phyloP scores from a whole-genome alignment of 805 yeast species.

The Monosporozyma unispora region DNA sequence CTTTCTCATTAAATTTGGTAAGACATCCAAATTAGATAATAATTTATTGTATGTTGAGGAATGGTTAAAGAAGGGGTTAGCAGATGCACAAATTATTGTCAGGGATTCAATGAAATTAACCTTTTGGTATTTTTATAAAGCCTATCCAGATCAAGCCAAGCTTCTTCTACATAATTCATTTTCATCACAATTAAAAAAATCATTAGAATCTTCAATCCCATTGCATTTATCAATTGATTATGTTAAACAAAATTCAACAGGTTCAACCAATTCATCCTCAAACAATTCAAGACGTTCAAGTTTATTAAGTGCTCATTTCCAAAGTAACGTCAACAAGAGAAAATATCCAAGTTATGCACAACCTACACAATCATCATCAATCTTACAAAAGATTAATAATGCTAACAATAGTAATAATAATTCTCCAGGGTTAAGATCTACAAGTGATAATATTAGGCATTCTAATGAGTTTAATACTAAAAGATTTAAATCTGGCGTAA shows the following conservation, averaged over 20 bases:
- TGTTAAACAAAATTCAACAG: conserved; percentile 5
- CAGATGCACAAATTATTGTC: conserved; percentile 74
- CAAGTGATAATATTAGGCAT: conserved; percentile 16
- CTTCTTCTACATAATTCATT: conserved; percentile 25
- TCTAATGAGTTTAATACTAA: conserved; percentile 1
- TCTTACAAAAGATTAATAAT: conserved; percentile 4
- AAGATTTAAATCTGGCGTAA: conserved; percentile 6
- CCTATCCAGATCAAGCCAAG: conserved; percentile 47
- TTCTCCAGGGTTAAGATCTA: conserved; percentile 11
- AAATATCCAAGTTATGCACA: conserved; percentile 27
- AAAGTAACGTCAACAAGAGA: conserved; percentile 7
- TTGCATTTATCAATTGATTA: conserved; percentile 20
- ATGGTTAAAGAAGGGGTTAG: conserved; percentile 49
- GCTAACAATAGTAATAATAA: background rate
- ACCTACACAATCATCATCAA: conserved; percentile 20
- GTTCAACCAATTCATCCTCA: conserved; percentile 14
- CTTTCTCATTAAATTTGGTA: conserved; percentile 43
- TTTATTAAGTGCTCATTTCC: conserved; percentile 11
- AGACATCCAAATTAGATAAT: conserved; percentile 30
- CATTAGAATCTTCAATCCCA: conserved; percentile 55
- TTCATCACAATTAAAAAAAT: conserved; percentile 35
- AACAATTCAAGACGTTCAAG: conserved; percentile 39
- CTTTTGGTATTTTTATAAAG: conserved; percentile 57
- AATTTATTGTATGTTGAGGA: conserved; percentile 34
- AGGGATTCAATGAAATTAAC: conserved; percentile 65